Conservation (phyloP, 2,329 filamentous ascomycete species). For the Calonectria henricotiae region DNA sequence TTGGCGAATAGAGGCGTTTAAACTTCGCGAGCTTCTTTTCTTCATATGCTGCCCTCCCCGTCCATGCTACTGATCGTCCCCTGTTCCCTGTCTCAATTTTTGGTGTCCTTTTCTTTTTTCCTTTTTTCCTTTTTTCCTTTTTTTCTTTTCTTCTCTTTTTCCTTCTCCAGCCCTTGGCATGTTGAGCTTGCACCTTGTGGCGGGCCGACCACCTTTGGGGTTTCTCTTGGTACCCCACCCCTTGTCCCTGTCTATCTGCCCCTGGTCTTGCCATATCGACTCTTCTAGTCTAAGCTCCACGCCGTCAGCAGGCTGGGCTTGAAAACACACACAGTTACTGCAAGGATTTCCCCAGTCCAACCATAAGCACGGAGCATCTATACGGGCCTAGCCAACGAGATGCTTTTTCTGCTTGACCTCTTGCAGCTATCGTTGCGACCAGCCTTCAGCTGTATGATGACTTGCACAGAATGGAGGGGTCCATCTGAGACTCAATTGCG, state of each 20-base stretch:
- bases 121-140: background rate
- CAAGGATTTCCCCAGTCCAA: constrained; percentile 29
- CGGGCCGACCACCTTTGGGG: constrained; percentile 17
- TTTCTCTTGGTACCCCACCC: constrained; percentile 6
- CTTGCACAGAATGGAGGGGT: constrained; percentile 4
- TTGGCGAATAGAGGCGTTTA: constrained; percentile 42
- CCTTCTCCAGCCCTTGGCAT: constrained; percentile 15
- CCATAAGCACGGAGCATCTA: constrained; percentile 30
- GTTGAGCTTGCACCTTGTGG: background rate
- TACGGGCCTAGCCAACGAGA: constrained; percentile 28
- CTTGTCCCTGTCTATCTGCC: constrained; percentile 3
- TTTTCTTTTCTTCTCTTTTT: constrained; percentile 1
- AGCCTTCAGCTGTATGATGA: constrained; percentile 26
- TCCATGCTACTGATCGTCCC: constrained; percentile 39
- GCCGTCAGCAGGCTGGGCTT: constrained; percentile 30
- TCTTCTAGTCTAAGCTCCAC: constrained; percentile 31
- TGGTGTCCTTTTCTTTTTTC: background rate
- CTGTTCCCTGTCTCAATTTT: constrained; percentile 46
- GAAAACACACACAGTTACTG: constrained; percentile 18
- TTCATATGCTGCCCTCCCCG: constrained; percentile 36
- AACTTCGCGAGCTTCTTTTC: constrained; percentile 44
- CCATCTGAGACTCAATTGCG: constrained; percentile 1
- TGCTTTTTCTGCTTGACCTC: constrained; percentile 27
- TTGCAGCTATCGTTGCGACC: constrained; percentile 28
- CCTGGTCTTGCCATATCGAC: constrained; percentile 20